phyloP scores from a whole-genome alignment of 2,329 filamentous ascomycete species.

The Pestalotiopsis fici region DNA sequence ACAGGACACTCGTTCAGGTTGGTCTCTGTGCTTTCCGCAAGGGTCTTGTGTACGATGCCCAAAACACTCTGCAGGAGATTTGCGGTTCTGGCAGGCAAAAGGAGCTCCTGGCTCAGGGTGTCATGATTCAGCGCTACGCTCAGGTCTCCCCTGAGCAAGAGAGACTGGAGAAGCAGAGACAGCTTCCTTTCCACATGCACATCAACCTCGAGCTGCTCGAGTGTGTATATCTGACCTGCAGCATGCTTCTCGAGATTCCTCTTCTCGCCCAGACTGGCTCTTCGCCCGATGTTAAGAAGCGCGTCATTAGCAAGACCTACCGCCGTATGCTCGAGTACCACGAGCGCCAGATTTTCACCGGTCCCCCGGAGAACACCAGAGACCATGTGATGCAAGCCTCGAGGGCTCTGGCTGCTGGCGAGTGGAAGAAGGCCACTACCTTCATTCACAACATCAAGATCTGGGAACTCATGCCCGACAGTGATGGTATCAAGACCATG shows the following conservation, averaged over 20 bases:
- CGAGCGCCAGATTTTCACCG: constrained; percentile 98
- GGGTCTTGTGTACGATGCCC: constrained; percentile 94
- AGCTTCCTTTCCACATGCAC: constrained; percentile 99
- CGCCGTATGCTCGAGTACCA: constrained; percentile 99
- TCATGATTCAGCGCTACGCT: constrained; percentile 96
- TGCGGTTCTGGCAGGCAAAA: constrained; percentile 97
- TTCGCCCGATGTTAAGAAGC: constrained; percentile 94
- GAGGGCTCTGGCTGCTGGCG: constrained; percentile 91
- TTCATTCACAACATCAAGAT: constrained; percentile 99
- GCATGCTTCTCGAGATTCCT: constrained; percentile 98
- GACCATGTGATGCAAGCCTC: constrained; percentile 99
- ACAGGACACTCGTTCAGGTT: constrained; percentile 95
- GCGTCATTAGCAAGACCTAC: constrained; percentile 99
- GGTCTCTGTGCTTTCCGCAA: constrained; percentile 98
- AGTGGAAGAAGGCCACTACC: constrained; percentile 95
- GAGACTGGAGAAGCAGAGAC: constrained; percentile 92
- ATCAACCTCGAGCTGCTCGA: constrained; percentile 98
- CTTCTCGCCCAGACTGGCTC: constrained; percentile 95
- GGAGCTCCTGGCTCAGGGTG: constrained; percentile 94
- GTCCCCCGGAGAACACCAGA: constrained; percentile 96
- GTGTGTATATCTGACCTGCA: constrained; percentile 98
- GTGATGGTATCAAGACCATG: constrained; percentile 94
- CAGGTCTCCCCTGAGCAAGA: constrained; percentile 98
- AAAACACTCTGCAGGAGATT: constrained; percentile 96
- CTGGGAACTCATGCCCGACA: constrained; percentile 95